Base-by-base conservation (phyloP, 1,284 basidiomycete genomes). In the Apiotrichum laibachii region DNA sequence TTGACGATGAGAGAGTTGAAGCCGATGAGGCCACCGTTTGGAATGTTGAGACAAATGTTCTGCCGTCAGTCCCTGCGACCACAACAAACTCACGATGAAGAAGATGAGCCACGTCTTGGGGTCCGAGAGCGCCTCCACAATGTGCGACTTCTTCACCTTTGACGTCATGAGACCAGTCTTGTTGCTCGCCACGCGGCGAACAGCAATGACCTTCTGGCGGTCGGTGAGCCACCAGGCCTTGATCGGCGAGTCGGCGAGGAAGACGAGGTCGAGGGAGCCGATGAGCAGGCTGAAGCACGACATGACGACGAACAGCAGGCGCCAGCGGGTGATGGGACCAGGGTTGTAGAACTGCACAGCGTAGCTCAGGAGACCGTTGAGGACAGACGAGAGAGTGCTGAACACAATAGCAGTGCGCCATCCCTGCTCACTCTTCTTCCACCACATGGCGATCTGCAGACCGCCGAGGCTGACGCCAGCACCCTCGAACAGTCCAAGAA, bases 141-240 rank as follows among this genome's bases (percentile, higher is more conserved):
- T 45, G 39, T 67, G 67, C 1, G 21, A 33, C 21, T 12, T 18
- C 48, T 65, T 63, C 34, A 58, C 34, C 50, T 42, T 53, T 42
- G 56, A 50, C 40, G 63, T 66, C 35, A 61, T 57, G 40, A 68
- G 55, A 12, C 69, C 69, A 0, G 69, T 68, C 5, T 59, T 53
- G 51, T 66, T 67, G 13, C 21, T 42, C 2, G 54, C 59, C 18
- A 60, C 13, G 21, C 66, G 58, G 40, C 53, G 50, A 2, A 56
- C 40, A 21, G 64, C 64, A 39, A 67, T 65, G 39, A 57, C 58
- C 11, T 57, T 62, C 44, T 71, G 58, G 11, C 69, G 58, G 10
- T 53, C 43, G 19, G 63, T 68, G 33, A 71, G 61, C 66, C 68
- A 71, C 61, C 67, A 62, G 3, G 68, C 65, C 19, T 53, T 55